Evolutionary conservation across 2,329 filamentous ascomycete genomes (phyloP), one percentile per base, ranked within the genome.

Genomic region (Fusarium illudens): DNA sequence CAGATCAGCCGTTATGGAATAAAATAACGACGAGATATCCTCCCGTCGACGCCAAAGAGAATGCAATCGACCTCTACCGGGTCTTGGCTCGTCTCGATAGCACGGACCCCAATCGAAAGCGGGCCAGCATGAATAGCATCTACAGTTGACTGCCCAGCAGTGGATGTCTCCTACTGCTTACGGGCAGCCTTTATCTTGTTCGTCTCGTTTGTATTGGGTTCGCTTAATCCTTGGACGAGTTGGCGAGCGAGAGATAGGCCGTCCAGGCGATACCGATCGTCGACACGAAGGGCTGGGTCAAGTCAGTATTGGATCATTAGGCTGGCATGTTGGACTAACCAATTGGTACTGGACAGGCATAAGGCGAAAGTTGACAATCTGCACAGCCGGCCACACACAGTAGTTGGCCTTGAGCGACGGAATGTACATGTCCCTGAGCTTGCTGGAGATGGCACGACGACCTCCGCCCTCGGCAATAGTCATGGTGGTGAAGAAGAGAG

Each of bases 231-330:
- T 96, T 93, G 3, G 93, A 85, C 6, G 94, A 90, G 81, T 98
- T 98, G 65, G 91, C 92, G 53, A 99, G 86, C 3, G 94, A 97
- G 11, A 99, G 88, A 79, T 97, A 99, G 19, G 94, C 95, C 11
- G 96, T 98, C 96, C 95, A 98, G 32, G 94, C 94, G 74, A 98
- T 98, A 85, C 95, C 95, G 58, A 99, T 82, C 9, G 93, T 96
- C 15, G 95, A 97, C 9, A 97, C 95, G 77, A 99, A 98, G 1
- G 95, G 95, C 94, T 97, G 32, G 3, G 42, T 6, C 4, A 33
- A 1, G 39, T 73, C 59, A 74, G 65, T 15, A 30, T 2, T 15
- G 12, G 9, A 54, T 2, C 10, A 13, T 29, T 2, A 7, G n/a
- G n/a, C n/a, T n/a, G n/a, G n/a, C n/a, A n/a, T n/a, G n/a, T n/a